Evolutionary conservation across 2,329 filamentous ascomycete genomes (phyloP), one percentile per base, ranked within the genome.

Genomic region (Colletotrichum australisinense): DNA sequence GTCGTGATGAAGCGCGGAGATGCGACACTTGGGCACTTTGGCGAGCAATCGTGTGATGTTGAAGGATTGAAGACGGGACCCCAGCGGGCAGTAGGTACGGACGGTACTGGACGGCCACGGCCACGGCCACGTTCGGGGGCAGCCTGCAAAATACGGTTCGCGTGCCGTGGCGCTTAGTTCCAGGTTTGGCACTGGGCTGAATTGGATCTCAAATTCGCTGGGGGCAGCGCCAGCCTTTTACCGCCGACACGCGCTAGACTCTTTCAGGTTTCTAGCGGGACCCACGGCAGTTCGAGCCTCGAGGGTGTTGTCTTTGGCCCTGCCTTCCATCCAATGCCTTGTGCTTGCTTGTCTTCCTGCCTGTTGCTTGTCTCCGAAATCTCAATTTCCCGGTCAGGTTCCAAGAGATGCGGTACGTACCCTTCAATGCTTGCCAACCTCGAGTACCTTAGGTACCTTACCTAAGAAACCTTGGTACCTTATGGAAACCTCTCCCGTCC

Each of bases 11-110:
- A 56, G 70, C 66, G 59, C 59, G 55, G 28, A 70, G 71, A 66
- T 73, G 71, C 67, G 71, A 73, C 62, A 60, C 66, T 63, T 57
- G 42, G 42, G 30, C 52, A 56, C 52, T 46, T 26, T 57, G 67
- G 69, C 42, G 60, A 53, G 55, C 67, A 73, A 71, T 71, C 62
- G 71, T 71, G 71, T 68, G 74, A 73, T 66, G 74, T 74, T 75
- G 74, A 75, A 75, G 73, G 74, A 75, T 75, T 75, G 69, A 70
- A 75, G 74, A 75, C 55, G 64, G 65, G 42, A 68, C 71, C 73
- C 66, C 46, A 19, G 42, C 30, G 24, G 38, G 5, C 38, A 42
- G 14, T 42, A 30, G 30, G 30, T 30, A 30, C 6, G 30, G 0
- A 30, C 30, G 30, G 30, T 30, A 30, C 14, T 38, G 35, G 35